Conservation (phyloP, 306 rosid species). For the Spatholobus suberectus region DNA sequence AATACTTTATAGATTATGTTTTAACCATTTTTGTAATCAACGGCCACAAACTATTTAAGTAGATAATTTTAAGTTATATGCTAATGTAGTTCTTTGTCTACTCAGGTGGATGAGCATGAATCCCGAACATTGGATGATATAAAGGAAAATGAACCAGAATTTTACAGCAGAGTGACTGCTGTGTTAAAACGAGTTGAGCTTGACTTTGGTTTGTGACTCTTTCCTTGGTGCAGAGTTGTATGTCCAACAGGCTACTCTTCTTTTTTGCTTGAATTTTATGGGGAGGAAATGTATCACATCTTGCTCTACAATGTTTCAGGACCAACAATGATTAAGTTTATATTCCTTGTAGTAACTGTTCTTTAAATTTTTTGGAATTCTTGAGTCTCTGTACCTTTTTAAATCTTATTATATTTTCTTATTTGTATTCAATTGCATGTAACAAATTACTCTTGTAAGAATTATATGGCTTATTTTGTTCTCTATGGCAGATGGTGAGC, state of each 20-base stretch:
- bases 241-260: background rate
- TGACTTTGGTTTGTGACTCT: conserved; percentile 62
- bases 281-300: conserved; percentile 15
- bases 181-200: conserved; percentile 73
- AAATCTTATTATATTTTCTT: background rate
- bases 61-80: conserved; percentile 19
- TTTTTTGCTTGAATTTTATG: background rate
- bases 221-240: conserved; percentile 13
- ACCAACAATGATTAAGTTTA: background rate
- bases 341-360: background rate
- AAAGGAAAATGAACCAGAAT: conserved; percentile 76
- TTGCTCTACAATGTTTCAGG: background rate
- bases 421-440: background rate
- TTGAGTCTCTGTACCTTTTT: background rate
- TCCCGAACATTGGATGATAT: conserved; percentile 64
- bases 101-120: conserved; percentile 91
- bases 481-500: conserved; percentile 14
- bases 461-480: conserved; percentile 3
- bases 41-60: conserved; percentile 17
- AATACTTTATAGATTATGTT: conserved; percentile 10
- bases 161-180: conserved; percentile 62
- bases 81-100: conserved; percentile 33
- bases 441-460: background rate
- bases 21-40: background rate
- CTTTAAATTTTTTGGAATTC: background rate